Conservation (phyloP, 1,139 yeast species). For the Suhomyces panamericanus region DNA sequence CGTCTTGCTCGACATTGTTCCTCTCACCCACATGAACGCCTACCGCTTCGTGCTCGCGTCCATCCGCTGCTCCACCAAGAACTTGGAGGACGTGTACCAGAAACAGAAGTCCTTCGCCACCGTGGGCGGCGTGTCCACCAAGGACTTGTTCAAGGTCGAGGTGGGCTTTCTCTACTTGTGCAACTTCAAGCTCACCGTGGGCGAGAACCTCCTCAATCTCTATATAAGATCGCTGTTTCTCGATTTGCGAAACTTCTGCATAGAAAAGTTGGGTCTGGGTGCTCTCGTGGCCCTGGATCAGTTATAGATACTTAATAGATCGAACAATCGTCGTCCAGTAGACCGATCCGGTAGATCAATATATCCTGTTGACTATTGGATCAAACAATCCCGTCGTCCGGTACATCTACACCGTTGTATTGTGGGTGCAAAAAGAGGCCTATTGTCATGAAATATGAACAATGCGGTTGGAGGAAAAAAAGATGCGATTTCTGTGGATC, state of each 20-base stretch:
- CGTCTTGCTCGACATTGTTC: conserved; percentile 34
- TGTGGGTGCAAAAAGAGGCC: conserved; percentile 6
- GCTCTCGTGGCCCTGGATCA: not conserved
- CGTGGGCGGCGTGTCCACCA: conserved; percentile 44
- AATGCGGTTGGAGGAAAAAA: too few species aligned
- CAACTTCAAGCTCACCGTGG: conserved; percentile 41
- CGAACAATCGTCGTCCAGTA: too few species aligned
- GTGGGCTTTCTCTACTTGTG: conserved; percentile 43
- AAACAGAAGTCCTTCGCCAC: conserved; percentile 46
- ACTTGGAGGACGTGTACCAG: conserved; percentile 46
- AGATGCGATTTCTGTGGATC: conserved; percentile 44
- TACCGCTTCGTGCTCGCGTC: conserved; percentile 43
- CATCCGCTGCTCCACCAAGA: conserved; percentile 47
- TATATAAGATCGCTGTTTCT: conserved; percentile 33
- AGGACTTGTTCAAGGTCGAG: conserved; percentile 42
- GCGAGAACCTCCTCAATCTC: conserved; percentile 35
- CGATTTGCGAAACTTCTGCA: conserved; percentile 28
- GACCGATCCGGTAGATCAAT: too few species aligned
- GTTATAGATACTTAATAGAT: conserved; percentile 1
- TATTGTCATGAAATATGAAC: too few species aligned
- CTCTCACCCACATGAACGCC: conserved; percentile 36
- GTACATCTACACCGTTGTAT: too few species aligned
- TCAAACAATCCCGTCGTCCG: too few species aligned
- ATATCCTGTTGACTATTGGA: too few species aligned
- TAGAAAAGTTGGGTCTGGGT: conserved; percentile 12